A percentile compares a stretch with the other conserved stretches of the same genome.
Evolutionary conservation across 352 stramenopile species (phyloP).

Genomic region (Phytophthora pistaciae): DNA sequence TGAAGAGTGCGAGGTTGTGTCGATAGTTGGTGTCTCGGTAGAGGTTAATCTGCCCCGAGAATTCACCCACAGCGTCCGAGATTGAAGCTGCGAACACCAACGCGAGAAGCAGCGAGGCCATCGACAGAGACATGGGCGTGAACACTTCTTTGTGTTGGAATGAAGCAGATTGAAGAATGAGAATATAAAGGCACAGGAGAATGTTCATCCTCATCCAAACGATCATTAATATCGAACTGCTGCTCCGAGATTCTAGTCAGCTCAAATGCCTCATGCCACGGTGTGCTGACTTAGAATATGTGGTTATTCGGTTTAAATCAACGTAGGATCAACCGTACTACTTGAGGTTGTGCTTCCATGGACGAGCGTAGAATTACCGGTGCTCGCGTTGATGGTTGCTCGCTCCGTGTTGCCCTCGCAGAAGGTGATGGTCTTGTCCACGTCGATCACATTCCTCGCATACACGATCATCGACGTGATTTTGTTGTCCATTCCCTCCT

Average conservation of each 20-base stretch:
- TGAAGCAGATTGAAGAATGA: constrained; percentile 1
- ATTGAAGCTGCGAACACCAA: not conserved
- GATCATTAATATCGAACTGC: not conserved
- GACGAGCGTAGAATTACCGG: not conserved
- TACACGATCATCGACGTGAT: constrained; percentile 20
- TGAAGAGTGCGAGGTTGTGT: constrained; percentile 12
- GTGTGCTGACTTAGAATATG: not conserved
- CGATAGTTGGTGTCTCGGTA: constrained; percentile 27
- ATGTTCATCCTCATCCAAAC: not conserved
- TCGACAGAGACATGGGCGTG: not conserved
- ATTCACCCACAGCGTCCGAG: not conserved
- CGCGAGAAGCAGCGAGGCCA: not conserved
- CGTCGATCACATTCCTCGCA: constrained; percentile 7
- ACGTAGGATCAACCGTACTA: not conserved
- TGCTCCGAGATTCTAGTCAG: not conserved
- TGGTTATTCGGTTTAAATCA: not conserved
- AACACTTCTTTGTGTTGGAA: not conserved
- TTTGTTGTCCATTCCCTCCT: constrained; percentile 10
- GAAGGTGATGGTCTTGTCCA: constrained; percentile 13
- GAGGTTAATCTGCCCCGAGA: constrained; percentile 13
- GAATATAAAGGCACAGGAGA: not conserved
- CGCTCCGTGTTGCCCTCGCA: constrained; percentile 2
- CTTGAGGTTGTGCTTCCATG: not conserved
- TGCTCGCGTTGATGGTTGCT: not conserved
- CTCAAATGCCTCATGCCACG: too few species aligned